Base-by-base conservation (phyloP, 495 filamentous ascomycete genomes). In the Aspergillus asperescens region DNA sequence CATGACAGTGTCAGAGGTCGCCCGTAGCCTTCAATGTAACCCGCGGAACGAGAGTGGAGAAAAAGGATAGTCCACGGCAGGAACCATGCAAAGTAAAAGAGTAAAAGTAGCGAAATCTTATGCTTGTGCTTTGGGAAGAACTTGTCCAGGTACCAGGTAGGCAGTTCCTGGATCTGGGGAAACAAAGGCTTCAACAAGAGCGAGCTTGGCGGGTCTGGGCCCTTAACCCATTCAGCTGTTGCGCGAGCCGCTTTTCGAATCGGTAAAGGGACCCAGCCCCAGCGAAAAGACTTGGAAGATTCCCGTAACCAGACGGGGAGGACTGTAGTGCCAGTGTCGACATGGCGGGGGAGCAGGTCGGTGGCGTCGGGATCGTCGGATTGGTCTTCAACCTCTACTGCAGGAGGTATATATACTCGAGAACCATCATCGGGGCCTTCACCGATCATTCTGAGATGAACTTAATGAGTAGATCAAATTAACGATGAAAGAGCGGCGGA, bases 151-250 rank as follows among this genome's bases (percentile, higher is more conserved):
- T 85, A 69, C 24, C 74, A 73, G 55, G 83, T 73, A 0, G 88
- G 89, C 28, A 81, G 74, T 63, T 84, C 78, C 61, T 95, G 89
- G 1, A 88, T 62, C 8, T 57, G 60, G 5, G 87, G 86, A 44
- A 90, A 83, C 15, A 89, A 63, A 0, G 89, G 88, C 31, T 75
- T 68, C 59, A 95, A 86, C 23, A 77, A 77, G 60, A 83, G 80
- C 42, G 75, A 73, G 40, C 75, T 77, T 6, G 87, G 82, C 18
- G 77, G 79, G 52, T 81, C 64, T 0, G 89, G 89, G 0, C 89
- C 89, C 56, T 78, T 76, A n/a, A 84, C 69, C 88, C 88, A 95
- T 37, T 69, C 69, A 35, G 69, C 75, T 13, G 74, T 68, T 9
- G 75, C 69, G 45, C 77, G 67, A 38, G 66, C 75, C 32, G 65